These are phyloP conservation scores for Colletotrichum navitas DNA, from an alignment of 2,329 filamentous ascomycete species.

Conservation along the genomic window DNA sequence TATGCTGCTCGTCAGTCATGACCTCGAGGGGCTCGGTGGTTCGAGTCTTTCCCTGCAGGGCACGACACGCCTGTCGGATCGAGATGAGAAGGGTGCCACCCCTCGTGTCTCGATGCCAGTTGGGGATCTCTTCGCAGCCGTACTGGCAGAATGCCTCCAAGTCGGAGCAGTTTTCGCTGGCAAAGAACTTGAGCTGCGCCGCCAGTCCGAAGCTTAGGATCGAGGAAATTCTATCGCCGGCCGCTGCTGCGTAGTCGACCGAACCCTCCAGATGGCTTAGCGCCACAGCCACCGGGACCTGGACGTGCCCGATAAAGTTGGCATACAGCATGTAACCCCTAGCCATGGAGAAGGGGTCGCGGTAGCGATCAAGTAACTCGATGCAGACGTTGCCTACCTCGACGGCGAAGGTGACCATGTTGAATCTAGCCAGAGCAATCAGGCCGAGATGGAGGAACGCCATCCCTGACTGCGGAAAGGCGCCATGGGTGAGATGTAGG, in stretches of 20 bases:
- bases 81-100: slow-evolving; percentile 78
- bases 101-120: slow-evolving; percentile 78
- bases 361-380: slow-evolving; percentile 72
- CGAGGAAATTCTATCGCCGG: slow-evolving; percentile 78
- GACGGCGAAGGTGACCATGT: slow-evolving; percentile 75
- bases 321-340: slow-evolving; percentile 77
- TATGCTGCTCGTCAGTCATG: slow-evolving; percentile 77
- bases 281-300: slow-evolving; percentile 70
- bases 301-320: slow-evolving; percentile 78
- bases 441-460: slow-evolving; percentile 77
- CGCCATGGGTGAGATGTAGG: slow-evolving; percentile 72
- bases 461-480: slow-evolving; percentile 77
- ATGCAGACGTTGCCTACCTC: slow-evolving; percentile 74
- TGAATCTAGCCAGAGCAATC: slow-evolving; percentile 77
- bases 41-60: slow-evolving; percentile 80
- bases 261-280: slow-evolving; percentile 73
- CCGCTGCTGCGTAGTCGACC: slow-evolving; percentile 73
- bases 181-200: slow-evolving; percentile 76
- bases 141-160: slow-evolving; percentile 79
- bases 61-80: slow-evolving; percentile 74
- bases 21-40: slow-evolving; percentile 64
- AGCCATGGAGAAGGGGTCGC: slow-evolving; percentile 75
- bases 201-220: slow-evolving; percentile 79
- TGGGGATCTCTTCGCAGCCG: slow-evolving; percentile 78
- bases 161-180: slow-evolving; percentile 76